These are phyloP conservation scores for Colletotrichum lini DNA, from an alignment of 2,329 filamentous ascomycete species.

Conservation along the genomic window DNA sequence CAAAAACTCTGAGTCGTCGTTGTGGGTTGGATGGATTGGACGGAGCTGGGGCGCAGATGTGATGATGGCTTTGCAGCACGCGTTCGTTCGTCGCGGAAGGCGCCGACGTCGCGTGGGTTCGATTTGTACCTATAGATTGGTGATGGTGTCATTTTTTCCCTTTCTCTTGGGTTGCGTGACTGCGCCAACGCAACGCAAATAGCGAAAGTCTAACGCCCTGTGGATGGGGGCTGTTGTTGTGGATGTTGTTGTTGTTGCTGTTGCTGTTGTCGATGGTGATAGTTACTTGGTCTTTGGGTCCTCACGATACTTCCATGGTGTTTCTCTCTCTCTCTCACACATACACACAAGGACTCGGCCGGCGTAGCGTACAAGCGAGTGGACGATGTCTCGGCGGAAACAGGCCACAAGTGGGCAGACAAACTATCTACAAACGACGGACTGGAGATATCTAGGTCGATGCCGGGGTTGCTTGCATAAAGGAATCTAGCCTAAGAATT, in stretches of 20 bases:
- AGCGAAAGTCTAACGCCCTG: background rate
- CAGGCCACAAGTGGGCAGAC: background rate
- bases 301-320: background rate
- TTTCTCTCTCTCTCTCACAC: background rate
- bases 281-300: background rate
- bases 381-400: background rate
- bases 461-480: background rate
- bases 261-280: too few species aligned
- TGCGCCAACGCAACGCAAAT: background rate
- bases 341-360: background rate
- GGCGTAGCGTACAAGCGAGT: background rate
- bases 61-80: conserved; percentile 19
- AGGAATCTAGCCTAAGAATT: conserved; percentile 18
- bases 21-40: conserved; percentile 15
- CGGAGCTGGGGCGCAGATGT: conserved; percentile 7
- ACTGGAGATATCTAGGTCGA: background rate
- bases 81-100: conserved; percentile 42
- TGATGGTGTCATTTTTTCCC: background rate
- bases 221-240: background rate
- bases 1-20: conserved; percentile 6
- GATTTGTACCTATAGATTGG: background rate
- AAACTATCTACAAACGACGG: background rate
- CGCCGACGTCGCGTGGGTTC: conserved; percentile 23
- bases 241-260: background rate
- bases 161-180: background rate